Base-by-base conservation (phyloP, 2,329 filamentous ascomycete species). In the Pezicula carpinea region DNA sequence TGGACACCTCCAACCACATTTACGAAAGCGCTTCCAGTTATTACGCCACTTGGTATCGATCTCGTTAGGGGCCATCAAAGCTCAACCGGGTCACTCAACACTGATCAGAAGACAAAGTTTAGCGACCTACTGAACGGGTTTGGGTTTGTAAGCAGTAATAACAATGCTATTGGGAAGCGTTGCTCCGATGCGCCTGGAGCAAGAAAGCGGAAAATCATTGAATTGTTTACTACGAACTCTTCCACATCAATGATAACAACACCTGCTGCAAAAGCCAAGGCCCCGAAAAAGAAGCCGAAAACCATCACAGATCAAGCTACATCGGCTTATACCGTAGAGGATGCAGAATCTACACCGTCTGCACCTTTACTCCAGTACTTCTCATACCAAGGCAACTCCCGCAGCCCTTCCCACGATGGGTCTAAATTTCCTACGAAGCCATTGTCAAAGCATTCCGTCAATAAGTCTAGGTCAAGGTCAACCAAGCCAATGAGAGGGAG, bases 291-390 rank as follows among this genome's bases (percentile, higher is more conserved):
- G 66, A 91, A 85, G 63, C 68, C 82, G 0, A 81, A 80, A 34
- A 95, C 89, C 0, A 83, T 95, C 47, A 95, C 89, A 0, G 87
- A 82, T 34, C 69, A 87, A 42, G 87, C 88, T 10, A 92, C 83
- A 1, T 83, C 87, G 11, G 80, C 81, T 4, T 93, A 91, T 59
- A 62, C 62, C 11, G 63, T 69, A 19, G 61, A 68, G 3, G 61
- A 64, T 4, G 63, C 72, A 43, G 58, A 43, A 33, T 47, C 39
- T 5, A 55, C 51, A 35, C 55, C 53, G 38, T 64, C 61, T 8
- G 64, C 69, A 8, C 72, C 75, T 2, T 55, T 80, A 26, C 56
- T 74, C 21, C 65, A 71, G 44, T 75, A 76, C 23, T 75, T 80
- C 21, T 44, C 56, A 13, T 39, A 43, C 11, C 46, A 56, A 22